These are phyloP conservation scores for Pseudogymnoascus sp. DNA, from an alignment of 2,329 filamentous ascomycete genomes.

Conservation along the genomic window DNA sequence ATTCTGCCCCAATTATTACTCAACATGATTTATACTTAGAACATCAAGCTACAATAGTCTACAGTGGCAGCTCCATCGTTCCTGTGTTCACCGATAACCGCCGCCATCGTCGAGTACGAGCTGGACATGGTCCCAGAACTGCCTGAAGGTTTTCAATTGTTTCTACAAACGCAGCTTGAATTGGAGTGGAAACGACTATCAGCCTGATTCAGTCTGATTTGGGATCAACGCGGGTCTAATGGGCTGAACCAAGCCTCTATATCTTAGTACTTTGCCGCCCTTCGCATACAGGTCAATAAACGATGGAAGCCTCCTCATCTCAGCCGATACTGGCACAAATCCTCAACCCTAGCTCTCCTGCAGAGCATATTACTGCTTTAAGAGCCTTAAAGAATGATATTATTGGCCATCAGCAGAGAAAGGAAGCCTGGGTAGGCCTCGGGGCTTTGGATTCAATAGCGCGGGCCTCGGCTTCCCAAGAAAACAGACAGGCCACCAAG, in stretches of 20 bases:
- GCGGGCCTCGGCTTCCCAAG: slow-evolving; percentile 31
- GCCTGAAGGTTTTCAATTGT: not conserved
- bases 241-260: slow-evolving; percentile 1
- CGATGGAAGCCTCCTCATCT: slow-evolving; percentile 31
- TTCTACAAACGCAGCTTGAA: not conserved
- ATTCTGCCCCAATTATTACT: not conserved
- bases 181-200: not conserved
- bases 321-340: slow-evolving; percentile 51
- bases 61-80: not conserved
- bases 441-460: slow-evolving; percentile 61
- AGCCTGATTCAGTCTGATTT: not conserved
- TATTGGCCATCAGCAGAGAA: slow-evolving; percentile 79
- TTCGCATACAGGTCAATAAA: not conserved
- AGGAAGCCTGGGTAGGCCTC: slow-evolving; percentile 66
- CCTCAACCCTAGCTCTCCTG: slow-evolving; percentile 42
- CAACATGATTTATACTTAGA: not conserved
- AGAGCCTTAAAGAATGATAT: slow-evolving; percentile 79
- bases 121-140: slow-evolving; percentile 1
- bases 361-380: slow-evolving; percentile 53
- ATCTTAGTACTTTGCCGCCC: not conserved
- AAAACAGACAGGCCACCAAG: slow-evolving; percentile 38
- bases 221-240: not conserved
- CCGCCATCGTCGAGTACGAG: not conserved
- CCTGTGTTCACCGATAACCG: not conserved
- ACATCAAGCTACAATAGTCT: not conserved